Conservation (phyloP, 2,329 filamentous ascomycete genomes). For the Nothopassalora personata region DNA sequence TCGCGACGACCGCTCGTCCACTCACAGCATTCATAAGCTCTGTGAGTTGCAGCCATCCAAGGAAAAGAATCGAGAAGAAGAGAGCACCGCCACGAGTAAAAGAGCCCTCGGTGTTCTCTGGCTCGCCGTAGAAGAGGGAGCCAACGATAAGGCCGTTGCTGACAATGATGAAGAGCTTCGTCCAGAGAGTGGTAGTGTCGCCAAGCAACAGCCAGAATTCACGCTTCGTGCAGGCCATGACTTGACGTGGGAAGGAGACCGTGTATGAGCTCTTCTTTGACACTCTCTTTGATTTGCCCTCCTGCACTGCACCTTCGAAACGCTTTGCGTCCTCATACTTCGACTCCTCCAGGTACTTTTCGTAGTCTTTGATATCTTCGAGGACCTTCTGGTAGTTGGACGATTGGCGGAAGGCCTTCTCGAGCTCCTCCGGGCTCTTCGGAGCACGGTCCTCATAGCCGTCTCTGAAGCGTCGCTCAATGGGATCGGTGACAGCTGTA, state of each 20-base stretch:
- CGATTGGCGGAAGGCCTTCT: slow-evolving; percentile 61
- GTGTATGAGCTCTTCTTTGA: slow-evolving; percentile 69
- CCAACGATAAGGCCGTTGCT: slow-evolving; percentile 70
- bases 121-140: slow-evolving; percentile 68
- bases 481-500: slow-evolving; percentile 68
- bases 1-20: slow-evolving; percentile 63
- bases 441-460: slow-evolving; percentile 63
- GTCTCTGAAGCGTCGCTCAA: slow-evolving; percentile 61
- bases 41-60: slow-evolving; percentile 66
- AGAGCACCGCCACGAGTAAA: slow-evolving; percentile 59
- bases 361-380: slow-evolving; percentile 57
- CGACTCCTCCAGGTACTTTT: slow-evolving; percentile 45
- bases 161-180: slow-evolving; percentile 74
- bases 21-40: slow-evolving; percentile 74
- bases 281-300: slow-evolving; percentile 61
- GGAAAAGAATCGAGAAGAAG: slow-evolving; percentile 63
- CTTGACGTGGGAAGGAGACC: slow-evolving; percentile 66
- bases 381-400: slow-evolving; percentile 56
- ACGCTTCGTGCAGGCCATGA: slow-evolving; percentile 61
- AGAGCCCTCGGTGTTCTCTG: slow-evolving; percentile 54
- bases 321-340: slow-evolving; percentile 50
- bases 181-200: slow-evolving; percentile 68
- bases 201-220: slow-evolving; percentile 76
- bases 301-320: slow-evolving; percentile 58
- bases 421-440: slow-evolving; percentile 63